A percentile compares a stretch with the other conserved stretches of the same genome.
Evolutionary conservation across 2,329 filamentous ascomycete species (phyloP).

Genomic region (Epichloe sibirici): DNA sequence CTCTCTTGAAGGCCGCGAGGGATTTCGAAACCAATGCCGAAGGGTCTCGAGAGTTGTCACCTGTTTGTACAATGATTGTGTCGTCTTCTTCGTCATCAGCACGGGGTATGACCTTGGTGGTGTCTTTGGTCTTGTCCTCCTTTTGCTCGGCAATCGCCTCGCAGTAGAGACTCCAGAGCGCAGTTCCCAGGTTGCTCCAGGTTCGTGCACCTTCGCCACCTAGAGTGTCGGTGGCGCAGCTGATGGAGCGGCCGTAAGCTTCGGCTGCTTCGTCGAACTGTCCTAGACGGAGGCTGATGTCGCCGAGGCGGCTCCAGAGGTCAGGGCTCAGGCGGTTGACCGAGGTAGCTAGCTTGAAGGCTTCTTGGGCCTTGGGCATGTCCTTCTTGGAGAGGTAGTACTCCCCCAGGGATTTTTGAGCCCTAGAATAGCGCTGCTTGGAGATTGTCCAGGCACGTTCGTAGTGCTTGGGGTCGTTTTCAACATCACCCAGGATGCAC

Average conservation of each 20-base stretch:
- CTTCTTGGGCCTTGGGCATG: constrained; percentile 56
- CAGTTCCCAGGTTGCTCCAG: constrained; percentile 88
- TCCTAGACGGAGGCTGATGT: constrained; percentile 68
- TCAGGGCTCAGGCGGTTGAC: constrained; percentile 73
- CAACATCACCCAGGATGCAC: constrained; percentile 88
- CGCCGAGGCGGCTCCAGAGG: constrained; percentile 84
- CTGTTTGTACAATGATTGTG: constrained; percentile 9
- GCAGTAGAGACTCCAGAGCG: constrained; percentile 58
- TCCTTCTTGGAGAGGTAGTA: constrained; percentile 58
- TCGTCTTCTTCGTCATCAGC: constrained; percentile 18
- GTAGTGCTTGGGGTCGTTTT: constrained; percentile 63
- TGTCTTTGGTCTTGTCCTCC: constrained; percentile 12
- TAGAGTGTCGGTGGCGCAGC: constrained; percentile 41
- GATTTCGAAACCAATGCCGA: constrained; percentile 59
- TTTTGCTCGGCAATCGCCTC: constrained; percentile 33
- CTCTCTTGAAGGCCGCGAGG: constrained; percentile 75
- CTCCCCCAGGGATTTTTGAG: constrained; percentile 77
- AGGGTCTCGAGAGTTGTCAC: constrained; percentile 31
- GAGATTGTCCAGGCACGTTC: constrained; percentile 82
- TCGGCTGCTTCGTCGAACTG: constrained; percentile 69
- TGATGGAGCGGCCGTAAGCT: constrained; percentile 72
- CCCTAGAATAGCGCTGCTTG: constrained; percentile 65
- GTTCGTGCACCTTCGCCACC: constrained; percentile 85
- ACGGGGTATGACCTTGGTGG: constrained; percentile 7
- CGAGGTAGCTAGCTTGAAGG: constrained; percentile 65